phyloP scores from a whole-genome alignment of 768 basidiomycete species.

The Mycena kentingensis region DNA sequence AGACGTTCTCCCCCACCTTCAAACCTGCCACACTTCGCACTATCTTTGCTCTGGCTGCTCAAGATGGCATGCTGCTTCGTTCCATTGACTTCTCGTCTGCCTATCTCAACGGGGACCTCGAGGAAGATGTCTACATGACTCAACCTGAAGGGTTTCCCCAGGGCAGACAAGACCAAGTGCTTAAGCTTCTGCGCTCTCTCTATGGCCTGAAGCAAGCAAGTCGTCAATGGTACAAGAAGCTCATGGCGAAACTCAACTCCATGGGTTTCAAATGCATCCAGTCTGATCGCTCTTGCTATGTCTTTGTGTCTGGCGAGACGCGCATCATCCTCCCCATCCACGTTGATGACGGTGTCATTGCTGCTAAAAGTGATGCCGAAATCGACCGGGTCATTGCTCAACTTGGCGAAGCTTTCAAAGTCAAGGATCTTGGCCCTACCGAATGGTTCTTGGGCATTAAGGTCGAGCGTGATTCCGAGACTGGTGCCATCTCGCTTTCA shows the following conservation, averaged over 20 bases:
- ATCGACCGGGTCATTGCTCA: constrained; percentile 24
- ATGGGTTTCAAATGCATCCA: constrained; percentile 7
- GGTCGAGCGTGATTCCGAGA: constrained; percentile 23
- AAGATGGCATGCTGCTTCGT: constrained; percentile 29
- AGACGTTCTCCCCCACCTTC: constrained; percentile 33
- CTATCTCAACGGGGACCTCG: constrained; percentile 30
- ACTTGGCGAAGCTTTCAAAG: constrained; percentile 31
- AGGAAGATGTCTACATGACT: constrained; percentile 31
- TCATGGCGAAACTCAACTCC: constrained; percentile 21
- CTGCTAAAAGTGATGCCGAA: constrained; percentile 15
- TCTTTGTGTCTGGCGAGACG: not conserved
- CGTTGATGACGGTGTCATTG: constrained; percentile 36
- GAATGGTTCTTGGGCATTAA: constrained; percentile 35
- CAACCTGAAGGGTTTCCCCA: constrained; percentile 25
- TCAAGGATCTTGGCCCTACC: constrained; percentile 32
- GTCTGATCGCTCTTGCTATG: constrained; percentile 12
- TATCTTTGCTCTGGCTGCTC: constrained; percentile 28
- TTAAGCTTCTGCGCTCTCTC: constrained; percentile 23
- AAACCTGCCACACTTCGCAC: constrained; percentile 24
- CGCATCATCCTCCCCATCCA: not conserved
- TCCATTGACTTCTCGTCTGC: constrained; percentile 32
- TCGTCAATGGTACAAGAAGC: constrained; percentile 29
- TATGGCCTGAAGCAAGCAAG: constrained; percentile 40
- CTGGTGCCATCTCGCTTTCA: constrained; percentile 24
- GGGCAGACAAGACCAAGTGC: not conserved